Conservation (phyloP, 768 basidiomycete species). For the Pisolithus orientalis region DNA sequence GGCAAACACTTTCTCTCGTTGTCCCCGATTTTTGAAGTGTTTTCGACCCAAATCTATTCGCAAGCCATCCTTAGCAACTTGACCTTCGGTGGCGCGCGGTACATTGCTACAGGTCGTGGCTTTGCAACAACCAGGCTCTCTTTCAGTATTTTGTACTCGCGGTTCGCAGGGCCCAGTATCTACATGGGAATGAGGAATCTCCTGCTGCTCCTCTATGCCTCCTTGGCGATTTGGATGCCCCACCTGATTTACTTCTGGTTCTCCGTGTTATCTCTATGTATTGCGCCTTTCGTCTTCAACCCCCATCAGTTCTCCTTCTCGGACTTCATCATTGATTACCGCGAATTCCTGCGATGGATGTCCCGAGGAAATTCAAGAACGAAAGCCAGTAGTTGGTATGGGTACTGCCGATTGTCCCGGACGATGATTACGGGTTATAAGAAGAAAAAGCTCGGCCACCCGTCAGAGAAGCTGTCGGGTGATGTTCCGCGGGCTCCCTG, state of each 20-base stretch:
- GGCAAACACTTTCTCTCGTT: slow-evolving; percentile 96
- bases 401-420: slow-evolving; percentile 94
- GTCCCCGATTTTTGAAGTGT: slow-evolving; percentile 97
- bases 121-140: slow-evolving; percentile 96
- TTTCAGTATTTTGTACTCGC: slow-evolving; percentile 95
- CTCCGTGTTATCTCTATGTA: slow-evolving; percentile 88
- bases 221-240: slow-evolving; percentile 88
- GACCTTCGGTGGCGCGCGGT: slow-evolving; percentile 96
- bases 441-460: slow-evolving; percentile 97
- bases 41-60: slow-evolving; percentile 97
- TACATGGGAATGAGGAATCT: slow-evolving; percentile 98
- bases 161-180: slow-evolving; percentile 99
- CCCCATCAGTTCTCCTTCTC: slow-evolving; percentile 98
- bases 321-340: slow-evolving; percentile 98
- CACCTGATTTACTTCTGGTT: slow-evolving; percentile 99
- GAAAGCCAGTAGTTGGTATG: slow-evolving; percentile 98
- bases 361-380: slow-evolving; percentile 95
- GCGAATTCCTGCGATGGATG: slow-evolving; percentile 99
- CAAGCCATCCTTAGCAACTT: slow-evolving; percentile 96
- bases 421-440: slow-evolving; percentile 99
- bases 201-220: slow-evolving; percentile 83
- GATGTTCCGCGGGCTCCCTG: slow-evolving; percentile 91
- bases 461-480: slow-evolving; percentile 93
- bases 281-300: slow-evolving; percentile 98
- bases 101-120: slow-evolving; percentile 98